Conservation (phyloP, 345 rosid genomes). For the Anastatica hierochuntica region DNA sequence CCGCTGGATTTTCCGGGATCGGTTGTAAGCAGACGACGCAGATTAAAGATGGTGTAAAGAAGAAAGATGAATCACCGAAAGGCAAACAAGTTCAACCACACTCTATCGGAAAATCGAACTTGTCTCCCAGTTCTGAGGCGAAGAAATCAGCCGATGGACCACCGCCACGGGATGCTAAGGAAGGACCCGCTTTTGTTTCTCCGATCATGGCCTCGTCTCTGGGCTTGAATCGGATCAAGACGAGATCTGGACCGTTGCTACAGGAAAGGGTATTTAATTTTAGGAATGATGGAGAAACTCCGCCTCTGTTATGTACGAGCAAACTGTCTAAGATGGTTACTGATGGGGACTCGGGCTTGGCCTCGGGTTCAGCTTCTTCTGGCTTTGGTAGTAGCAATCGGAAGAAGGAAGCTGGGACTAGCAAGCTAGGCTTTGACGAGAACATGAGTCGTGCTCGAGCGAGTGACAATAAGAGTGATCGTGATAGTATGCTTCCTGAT, state of each 20-base stretch:
- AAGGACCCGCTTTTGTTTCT: constrained; percentile 46
- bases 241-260: constrained; percentile 93
- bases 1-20: constrained; percentile 15
- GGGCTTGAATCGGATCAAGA: constrained; percentile 86
- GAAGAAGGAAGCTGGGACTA: constrained; percentile 50
- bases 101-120: constrained; percentile 28
- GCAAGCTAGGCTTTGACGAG: constrained; percentile 37
- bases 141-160: constrained; percentile 27
- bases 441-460: constrained; percentile 22
- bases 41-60: constrained; percentile 50
- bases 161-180: constrained; percentile 22
- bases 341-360: constrained; percentile 30
- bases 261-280: constrained; percentile 70
- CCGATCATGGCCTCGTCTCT: constrained; percentile 90
- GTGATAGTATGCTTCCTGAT: constrained; percentile 38
- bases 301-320: constrained; percentile 50
- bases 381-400: constrained; percentile 30
- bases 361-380: constrained; percentile 25
- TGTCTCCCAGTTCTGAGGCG: constrained; percentile 27
- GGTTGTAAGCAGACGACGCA: constrained; percentile 41
- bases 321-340: constrained; percentile 60
- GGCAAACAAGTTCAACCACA: constrained; percentile 29
- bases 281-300: constrained; percentile 46
- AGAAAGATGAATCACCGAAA: constrained; percentile 47
- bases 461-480: constrained; percentile 33